Conservation (phyloP, 805 yeast genomes). For the Peterozyma xylosa region DNA sequence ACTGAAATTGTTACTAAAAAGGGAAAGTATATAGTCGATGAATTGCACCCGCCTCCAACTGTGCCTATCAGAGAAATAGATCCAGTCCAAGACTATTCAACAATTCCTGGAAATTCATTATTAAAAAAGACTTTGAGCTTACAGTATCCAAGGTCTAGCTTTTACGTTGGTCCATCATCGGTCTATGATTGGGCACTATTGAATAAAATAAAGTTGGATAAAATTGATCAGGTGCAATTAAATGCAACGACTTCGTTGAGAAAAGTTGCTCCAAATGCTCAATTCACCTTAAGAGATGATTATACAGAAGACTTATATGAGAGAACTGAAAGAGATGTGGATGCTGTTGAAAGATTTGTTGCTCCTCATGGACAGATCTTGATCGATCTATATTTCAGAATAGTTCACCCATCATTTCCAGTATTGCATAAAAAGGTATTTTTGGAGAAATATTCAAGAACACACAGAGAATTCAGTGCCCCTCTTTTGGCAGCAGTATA, state of each 20-base stretch:
- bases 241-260: slow-evolving; percentile 61
- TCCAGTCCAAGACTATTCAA: slow-evolving; percentile 63
- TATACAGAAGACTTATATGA: slow-evolving; percentile 62
- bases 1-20: slow-evolving; percentile 13
- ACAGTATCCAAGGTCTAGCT: slow-evolving; percentile 86
- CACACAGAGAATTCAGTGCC: slow-evolving; percentile 88
- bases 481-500: slow-evolving; percentile 89
- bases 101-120: slow-evolving; percentile 54
- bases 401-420: slow-evolving; percentile 89
- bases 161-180: slow-evolving; percentile 84
- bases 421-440: slow-evolving; percentile 87
- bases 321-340: slow-evolving; percentile 69
- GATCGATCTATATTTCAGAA: slow-evolving; percentile 73
- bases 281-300: slow-evolving; percentile 77
- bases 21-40: slow-evolving; percentile 23
- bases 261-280: slow-evolving; percentile 68
- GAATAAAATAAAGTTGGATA: slow-evolving; percentile 55
- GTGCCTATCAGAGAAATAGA: slow-evolving; percentile 40
- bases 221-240: slow-evolving; percentile 75
- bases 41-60: slow-evolving; percentile 28
- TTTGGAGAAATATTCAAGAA: slow-evolving; percentile 81
- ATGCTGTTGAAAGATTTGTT: slow-evolving; percentile 74
- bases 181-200: slow-evolving; percentile 68
- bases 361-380: slow-evolving; percentile 89
- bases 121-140: slow-evolving; percentile 64